These are phyloP conservation scores for Acer yangbiense DNA, from an alignment of 345 rosid genomes.

Conservation along the genomic window DNA sequence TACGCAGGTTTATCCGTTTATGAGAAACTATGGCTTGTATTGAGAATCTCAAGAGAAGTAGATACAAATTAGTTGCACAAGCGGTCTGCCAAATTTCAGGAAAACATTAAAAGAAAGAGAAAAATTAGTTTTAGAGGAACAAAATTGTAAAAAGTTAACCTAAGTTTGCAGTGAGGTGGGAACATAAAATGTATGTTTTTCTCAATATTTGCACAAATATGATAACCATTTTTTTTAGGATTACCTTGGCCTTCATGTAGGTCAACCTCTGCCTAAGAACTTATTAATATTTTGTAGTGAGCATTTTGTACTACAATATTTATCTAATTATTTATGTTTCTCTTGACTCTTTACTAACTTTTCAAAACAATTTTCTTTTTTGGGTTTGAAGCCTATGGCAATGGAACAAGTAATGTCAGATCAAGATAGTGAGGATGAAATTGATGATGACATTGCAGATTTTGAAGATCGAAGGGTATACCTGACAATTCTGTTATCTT, in stretches of 20 bases:
- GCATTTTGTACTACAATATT: background rate
- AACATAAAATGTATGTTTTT: background rate
- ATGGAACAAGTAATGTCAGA: slow-evolving; percentile 74
- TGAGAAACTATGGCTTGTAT: background rate
- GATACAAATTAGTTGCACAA: background rate
- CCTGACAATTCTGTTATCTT: slow-evolving; percentile 8
- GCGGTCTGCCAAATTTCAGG: background rate
- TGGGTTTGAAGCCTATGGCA: slow-evolving; percentile 71
- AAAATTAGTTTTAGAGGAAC: background rate
- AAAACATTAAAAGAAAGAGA: background rate
- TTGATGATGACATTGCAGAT: slow-evolving; percentile 69
- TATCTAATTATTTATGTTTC: background rate
- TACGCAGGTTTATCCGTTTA: background rate
- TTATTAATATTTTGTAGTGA: slow-evolving; percentile 4
- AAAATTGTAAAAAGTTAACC: background rate
- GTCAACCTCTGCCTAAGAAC: background rate
- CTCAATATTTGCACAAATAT: background rate
- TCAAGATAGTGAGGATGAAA: slow-evolving; percentile 88
- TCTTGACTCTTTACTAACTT: background rate
- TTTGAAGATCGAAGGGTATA: slow-evolving; percentile 89
- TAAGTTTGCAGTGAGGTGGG: background rate
- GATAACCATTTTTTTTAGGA: background rate
- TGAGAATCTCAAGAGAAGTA: background rate
- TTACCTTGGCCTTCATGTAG: background rate
- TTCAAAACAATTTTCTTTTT: background rate